A percentile compares a stretch with the other conserved stretches of the same genome.
Evolutionary conservation across 495 filamentous ascomycete species (phyloP).

Genomic region (Lichina pygmaea): DNA sequence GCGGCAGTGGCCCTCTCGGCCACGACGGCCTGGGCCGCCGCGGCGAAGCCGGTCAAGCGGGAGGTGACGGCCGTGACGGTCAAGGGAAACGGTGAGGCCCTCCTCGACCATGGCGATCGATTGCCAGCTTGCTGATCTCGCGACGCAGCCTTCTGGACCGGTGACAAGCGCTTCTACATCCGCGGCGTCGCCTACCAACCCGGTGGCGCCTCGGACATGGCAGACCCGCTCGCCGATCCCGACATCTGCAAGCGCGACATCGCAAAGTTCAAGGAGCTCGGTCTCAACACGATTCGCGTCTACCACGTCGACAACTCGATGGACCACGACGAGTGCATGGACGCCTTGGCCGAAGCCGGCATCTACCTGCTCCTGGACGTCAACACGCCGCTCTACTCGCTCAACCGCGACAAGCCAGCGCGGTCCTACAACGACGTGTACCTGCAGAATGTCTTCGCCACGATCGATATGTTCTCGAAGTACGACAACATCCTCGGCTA

Average conservation of each 20-base stretch:
- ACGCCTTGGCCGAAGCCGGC: constrained; percentile 3
- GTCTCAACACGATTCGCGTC: constrained; percentile 19
- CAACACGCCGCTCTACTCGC: constrained; percentile 51
- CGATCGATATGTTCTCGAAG: constrained; percentile 63
- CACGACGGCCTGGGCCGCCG: background rate
- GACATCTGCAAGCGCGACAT: constrained; percentile 60
- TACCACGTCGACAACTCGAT: constrained; percentile 19
- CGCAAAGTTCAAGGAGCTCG: constrained; percentile 21
- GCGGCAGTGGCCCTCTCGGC: constrained; percentile 2
- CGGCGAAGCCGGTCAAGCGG: background rate
- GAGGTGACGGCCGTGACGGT: constrained; percentile 12
- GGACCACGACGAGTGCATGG: constrained; percentile 12
- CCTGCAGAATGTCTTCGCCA: constrained; percentile 79
- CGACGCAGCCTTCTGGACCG: constrained; percentile 56
- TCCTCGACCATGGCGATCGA: background rate
- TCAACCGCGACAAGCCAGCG: constrained; percentile 52
- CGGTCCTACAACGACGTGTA: constrained; percentile 79
- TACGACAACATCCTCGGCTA: constrained; percentile 82
- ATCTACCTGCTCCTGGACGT: constrained; percentile 20
- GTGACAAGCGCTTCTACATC: constrained; percentile 65
- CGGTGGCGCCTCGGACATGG: constrained; percentile 48
- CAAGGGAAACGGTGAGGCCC: constrained; percentile 18
- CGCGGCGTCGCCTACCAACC: constrained; percentile 92
- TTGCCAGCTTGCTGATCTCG: background rate
- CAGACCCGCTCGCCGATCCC: constrained; percentile 55